Percentiles rank a stretch among this genome's conserved stretches.
Conservation (phyloP, 306 rosid species). For the Dalbergia oliveri region DNA sequence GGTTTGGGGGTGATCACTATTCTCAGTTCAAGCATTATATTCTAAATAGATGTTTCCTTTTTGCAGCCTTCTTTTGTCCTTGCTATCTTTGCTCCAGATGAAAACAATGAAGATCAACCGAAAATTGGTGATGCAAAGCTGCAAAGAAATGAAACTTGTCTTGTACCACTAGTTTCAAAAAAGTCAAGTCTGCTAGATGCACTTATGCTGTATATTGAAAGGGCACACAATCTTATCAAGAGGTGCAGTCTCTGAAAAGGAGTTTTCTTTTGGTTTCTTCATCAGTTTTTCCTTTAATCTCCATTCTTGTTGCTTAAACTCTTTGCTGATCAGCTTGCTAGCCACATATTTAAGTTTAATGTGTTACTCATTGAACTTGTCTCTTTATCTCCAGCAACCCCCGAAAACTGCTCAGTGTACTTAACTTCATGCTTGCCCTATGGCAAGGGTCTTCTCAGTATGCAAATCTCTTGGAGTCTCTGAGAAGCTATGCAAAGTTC, state of each 20-base stretch:
- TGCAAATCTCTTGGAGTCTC: conserved; percentile 62
- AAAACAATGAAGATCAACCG: conserved; percentile 49
- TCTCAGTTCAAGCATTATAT: conserved; percentile 8
- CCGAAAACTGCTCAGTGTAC: conserved; percentile 67
- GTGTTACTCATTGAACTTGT: conserved; percentile 38
- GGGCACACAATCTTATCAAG: conserved; percentile 58
- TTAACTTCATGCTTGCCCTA: conserved; percentile 76
- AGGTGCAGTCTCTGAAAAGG: conserved; percentile 54
- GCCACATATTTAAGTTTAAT: conserved; percentile 3
- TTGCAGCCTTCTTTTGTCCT: conserved; percentile 90
- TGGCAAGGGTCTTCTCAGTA: conserved; percentile 90
- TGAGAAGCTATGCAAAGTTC: conserved; percentile 67
- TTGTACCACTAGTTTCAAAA: conserved; percentile 52
- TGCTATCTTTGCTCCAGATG: conserved; percentile 65
- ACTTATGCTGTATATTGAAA: conserved; percentile 61
- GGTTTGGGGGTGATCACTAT: neutral
- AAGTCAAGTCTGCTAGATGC: conserved; percentile 62
- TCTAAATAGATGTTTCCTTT: conserved; percentile 44
- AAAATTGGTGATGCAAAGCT: conserved; percentile 58
- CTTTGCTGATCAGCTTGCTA: conserved; percentile 26
- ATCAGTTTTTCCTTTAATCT: conserved; percentile 24
- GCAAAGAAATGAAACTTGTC: conserved; percentile 56
- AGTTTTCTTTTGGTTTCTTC: conserved; percentile 19
- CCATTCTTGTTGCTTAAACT: conserved; percentile 7
- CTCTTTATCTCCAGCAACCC: conserved; percentile 70